These are phyloP conservation scores for Osmanthus fragrans DNA, from an alignment of 257 asterid species.

Conservation along the genomic window DNA sequence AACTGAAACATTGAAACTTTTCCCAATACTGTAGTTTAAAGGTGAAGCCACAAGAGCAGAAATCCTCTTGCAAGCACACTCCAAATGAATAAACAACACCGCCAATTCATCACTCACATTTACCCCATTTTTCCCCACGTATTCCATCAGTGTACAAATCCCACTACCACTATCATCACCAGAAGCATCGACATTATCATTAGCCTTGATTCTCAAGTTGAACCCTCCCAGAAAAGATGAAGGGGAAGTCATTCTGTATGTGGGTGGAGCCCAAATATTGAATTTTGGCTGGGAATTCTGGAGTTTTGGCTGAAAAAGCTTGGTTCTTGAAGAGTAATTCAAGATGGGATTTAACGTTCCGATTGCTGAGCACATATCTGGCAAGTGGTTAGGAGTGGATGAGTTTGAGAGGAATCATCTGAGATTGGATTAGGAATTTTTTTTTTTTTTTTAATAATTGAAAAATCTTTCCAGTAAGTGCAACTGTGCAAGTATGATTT, in stretches of 20 bases:
- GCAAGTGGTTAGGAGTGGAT: conserved; percentile 2
- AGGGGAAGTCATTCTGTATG: conserved; percentile 39
- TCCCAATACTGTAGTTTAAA: conserved; percentile 56
- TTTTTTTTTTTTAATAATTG: no score
- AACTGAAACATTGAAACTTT: conserved; percentile 21
- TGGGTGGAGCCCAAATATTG: conserved; percentile 27
- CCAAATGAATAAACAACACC: conserved; percentile 63
- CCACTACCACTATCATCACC: conserved; percentile 33
- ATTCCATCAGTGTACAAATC: conserved; percentile 68
- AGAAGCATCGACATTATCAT: conserved; percentile 19
- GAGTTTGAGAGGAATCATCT: conserved; percentile 14
- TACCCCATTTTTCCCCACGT: conserved; percentile 55
- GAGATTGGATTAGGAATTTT: conserved; percentile 21
- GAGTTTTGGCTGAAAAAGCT: conserved; percentile 30
- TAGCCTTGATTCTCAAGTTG: conserved; percentile 44
- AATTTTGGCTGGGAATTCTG: conserved; percentile 29
- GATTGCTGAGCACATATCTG: conserved; percentile 53
- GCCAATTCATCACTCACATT: conserved; percentile 74
- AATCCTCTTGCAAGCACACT: conserved; percentile 80
- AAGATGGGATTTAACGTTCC: conserved; percentile 38
- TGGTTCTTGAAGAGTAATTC: conserved; percentile 34
- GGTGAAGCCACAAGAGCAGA: conserved; percentile 97
- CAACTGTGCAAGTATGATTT: no score
- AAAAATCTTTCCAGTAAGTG: no score
- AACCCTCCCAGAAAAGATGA: conserved; percentile 36